A percentile compares a stretch with the other conserved stretches of the same genome.
phyloP scores from a whole-genome alignment of 352 stramenopile genomes.

The Blastocystis sp. region DNA sequence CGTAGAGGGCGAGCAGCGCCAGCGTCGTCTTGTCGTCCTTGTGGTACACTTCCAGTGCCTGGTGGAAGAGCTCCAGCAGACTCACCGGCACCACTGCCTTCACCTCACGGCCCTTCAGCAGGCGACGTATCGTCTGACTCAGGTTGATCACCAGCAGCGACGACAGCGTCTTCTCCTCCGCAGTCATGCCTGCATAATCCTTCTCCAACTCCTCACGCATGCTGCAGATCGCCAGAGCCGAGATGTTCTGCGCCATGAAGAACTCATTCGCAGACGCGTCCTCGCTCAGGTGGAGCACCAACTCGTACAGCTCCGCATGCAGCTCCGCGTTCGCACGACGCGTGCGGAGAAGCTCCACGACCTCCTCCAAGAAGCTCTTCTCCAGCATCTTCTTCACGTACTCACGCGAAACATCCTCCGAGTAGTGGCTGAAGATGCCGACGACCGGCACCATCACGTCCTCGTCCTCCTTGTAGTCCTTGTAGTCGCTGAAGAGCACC shows the following conservation, averaged over 20 bases:
- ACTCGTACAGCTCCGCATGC: not conserved
- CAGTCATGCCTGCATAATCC: not conserved
- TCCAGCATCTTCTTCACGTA: constrained; percentile 15
- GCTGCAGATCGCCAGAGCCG: not conserved
- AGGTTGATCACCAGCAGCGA: constrained; percentile 7
- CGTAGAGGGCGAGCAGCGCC: constrained; percentile 17
- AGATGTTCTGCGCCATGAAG: constrained; percentile 17
- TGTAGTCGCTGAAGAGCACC: constrained; percentile 33
- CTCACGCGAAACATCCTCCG: not conserved
- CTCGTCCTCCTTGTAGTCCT: constrained; percentile 28
- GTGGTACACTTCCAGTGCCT: not conserved
- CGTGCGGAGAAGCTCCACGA: constrained; percentile 1
- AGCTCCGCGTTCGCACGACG: constrained; percentile 29
- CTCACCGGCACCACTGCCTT: not conserved
- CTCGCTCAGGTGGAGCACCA: not conserved
- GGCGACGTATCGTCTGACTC: constrained; percentile 5
- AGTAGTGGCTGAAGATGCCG: constrained; percentile 35
- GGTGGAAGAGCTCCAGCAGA: not conserved
- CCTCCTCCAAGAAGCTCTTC: not conserved
- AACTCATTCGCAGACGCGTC: not conserved
- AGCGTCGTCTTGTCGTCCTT: not conserved
- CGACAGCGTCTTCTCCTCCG: not conserved
- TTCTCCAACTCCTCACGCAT: constrained; percentile 45
- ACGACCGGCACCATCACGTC: constrained; percentile 40
- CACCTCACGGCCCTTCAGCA: constrained; percentile 19